Base-by-base conservation (phyloP, 108 stramenopile genomes). In the Craspedostauros australis region DNA sequence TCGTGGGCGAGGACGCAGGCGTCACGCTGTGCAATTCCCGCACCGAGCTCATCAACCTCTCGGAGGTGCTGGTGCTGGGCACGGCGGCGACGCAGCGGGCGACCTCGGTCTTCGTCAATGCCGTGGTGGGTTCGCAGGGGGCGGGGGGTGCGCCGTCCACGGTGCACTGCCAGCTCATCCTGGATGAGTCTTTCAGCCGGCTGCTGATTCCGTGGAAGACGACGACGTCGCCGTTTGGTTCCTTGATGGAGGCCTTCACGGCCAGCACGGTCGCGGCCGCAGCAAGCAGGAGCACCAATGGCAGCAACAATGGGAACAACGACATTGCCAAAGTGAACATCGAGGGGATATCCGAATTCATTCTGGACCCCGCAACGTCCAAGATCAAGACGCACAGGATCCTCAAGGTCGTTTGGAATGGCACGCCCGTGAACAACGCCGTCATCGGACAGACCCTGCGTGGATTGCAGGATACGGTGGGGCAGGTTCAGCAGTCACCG, bases 61-160 rank as follows among this genome's bases (percentile, higher is more conserved):
- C 60, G 24, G 51, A 61, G 23, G 60, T 60, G 6, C 54, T 70
- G 4, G 68, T 70, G 20, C 22, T 60, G 40, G 46, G 51, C 6
- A 60, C 59, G 1, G 21, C 52, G 15, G 54, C 60, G 3, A 61
- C 68, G 1, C 43, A 37, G 37, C 46, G 49, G 25, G 54, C 63
- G 12, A 43, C 31, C 5, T 25, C 55, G 26, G 46, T 50, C 25
- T 29, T 64, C n/a, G n/a, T n/a, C n/a, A n/a, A n/a, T n/a, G n/a
- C n/a, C n/a, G n/a, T n/a, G n/a, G n/a, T n/a, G n/a, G n/a, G n/a
- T n/a, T n/a, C n/a, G 12, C 23, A 29, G 6, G 29, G 27, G 2
- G 14, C 42, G 12, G 50, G 61, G 1, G 44, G 54, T 44, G 22
- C 11, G 9, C 24, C 27, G 8, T 27, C 48, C 2, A 23, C 20